Conservation (phyloP, 2,329 filamentous ascomycete genomes). For the Exophiala bonariae region DNA sequence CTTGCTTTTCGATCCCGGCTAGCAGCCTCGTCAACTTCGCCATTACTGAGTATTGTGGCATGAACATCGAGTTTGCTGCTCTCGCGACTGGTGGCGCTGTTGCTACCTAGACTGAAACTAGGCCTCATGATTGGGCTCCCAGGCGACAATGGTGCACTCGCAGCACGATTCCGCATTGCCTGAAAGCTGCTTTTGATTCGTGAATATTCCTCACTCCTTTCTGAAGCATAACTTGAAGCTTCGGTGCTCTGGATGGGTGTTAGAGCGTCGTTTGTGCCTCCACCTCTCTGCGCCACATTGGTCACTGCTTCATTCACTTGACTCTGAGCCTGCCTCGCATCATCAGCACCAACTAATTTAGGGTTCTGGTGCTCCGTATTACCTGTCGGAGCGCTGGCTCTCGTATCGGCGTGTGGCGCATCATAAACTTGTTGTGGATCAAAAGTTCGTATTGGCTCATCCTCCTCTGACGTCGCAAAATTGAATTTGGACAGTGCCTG, state of each 20-base stretch:
- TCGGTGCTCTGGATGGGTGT: slow-evolving; percentile 21
- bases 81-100: slow-evolving; percentile 24
- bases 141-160: slow-evolving; percentile 21
- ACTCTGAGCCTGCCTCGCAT: slow-evolving; percentile 7
- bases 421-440: slow-evolving; percentile 19
- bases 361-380: slow-evolving; percentile 10
- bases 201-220: slow-evolving; percentile 16
- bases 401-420: slow-evolving; percentile 9
- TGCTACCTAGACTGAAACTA: slow-evolving; percentile 26
- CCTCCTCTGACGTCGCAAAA: slow-evolving; percentile 24
- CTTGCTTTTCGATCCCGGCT: slow-evolving; percentile 21
- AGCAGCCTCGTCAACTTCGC: slow-evolving; percentile 17
- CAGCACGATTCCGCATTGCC: slow-evolving; percentile 21
- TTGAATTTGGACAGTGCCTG: slow-evolving; percentile 21
- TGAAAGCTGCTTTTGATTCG: slow-evolving; percentile 20
- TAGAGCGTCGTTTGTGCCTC: slow-evolving; percentile 12
- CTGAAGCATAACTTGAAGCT: slow-evolving; percentile 20
- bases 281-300: slow-evolving; percentile 10
- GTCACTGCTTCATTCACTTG: slow-evolving; percentile 7
- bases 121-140: slow-evolving; percentile 15
- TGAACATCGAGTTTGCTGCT: slow-evolving; percentile 27
- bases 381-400: slow-evolving; percentile 21
- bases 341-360: slow-evolving; percentile 4
- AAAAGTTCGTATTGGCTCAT: slow-evolving; percentile 25
- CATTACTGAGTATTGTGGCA: slow-evolving; percentile 25